phyloP scores from a whole-genome alignment of 345 rosid species.

The Gossypium herbaceum region DNA sequence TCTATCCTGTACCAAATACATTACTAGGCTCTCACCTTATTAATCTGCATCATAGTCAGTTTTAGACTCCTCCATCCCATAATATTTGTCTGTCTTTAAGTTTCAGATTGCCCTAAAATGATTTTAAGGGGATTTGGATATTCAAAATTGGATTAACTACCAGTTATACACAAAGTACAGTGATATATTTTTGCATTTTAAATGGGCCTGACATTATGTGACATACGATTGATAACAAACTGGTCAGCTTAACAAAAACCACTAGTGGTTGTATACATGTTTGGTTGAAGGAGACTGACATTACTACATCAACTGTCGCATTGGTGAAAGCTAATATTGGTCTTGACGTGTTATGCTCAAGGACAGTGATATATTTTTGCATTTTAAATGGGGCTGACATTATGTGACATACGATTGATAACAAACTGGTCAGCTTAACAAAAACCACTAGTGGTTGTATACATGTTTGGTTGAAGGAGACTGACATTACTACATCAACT shows the following conservation, averaged over 20 bases:
- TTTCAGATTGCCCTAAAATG: not conserved
- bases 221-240: not conserved
- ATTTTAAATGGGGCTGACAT: not conserved
- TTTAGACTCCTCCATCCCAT: not conserved
- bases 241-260: not conserved
- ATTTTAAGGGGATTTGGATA: not conserved
- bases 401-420: not conserved
- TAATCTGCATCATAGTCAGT: not conserved
- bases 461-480: constrained; percentile 11
- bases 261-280: not conserved
- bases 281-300: constrained; percentile 17
- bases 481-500: constrained; percentile 29
- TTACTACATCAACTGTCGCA: constrained; percentile 50
- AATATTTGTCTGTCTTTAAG: not conserved
- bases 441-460: not conserved
- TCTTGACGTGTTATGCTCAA: not conserved
- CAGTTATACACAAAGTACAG: not conserved
- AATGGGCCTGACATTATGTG: not conserved
- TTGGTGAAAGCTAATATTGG: constrained; percentile 41
- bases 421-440: not conserved
- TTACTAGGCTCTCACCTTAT: not conserved
- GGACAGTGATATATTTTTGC: not conserved
- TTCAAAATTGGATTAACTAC: not conserved
- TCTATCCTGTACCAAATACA: not conserved
- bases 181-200: not conserved